phyloP scores from a whole-genome alignment of 345 rosid genomes.

The Barbarea vulgaris region DNA sequence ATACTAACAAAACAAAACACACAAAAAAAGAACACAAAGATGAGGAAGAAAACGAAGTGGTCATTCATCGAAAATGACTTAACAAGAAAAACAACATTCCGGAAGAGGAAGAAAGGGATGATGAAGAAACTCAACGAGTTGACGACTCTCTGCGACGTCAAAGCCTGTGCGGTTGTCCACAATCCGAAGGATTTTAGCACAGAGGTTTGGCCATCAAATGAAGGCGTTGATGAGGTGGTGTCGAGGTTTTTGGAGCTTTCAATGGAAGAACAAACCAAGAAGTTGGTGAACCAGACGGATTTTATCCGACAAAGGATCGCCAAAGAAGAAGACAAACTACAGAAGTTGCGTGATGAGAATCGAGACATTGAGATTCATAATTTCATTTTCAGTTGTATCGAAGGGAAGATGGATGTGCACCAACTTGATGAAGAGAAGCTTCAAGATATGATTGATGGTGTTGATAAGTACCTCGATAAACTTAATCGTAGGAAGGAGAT shows the following conservation, averaged over 20 bases:
- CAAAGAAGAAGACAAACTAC: not conserved
- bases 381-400: not conserved
- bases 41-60: not conserved
- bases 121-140: constrained; percentile 11
- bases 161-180: not conserved
- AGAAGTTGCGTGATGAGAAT: not conserved
- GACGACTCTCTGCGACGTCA: not conserved
- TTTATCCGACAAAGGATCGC: not conserved
- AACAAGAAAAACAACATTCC: not conserved
- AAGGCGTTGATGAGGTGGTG: not conserved
- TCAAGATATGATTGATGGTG: not conserved
- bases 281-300: not conserved
- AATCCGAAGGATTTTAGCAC: not conserved
- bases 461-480: not conserved
- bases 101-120: not conserved
- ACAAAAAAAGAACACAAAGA: not conserved
- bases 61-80: not conserved
- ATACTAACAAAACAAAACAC: not conserved
- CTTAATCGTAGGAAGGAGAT: not conserved
- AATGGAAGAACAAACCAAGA: not conserved
- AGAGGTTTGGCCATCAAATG: constrained; percentile 9
- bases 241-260: not conserved
- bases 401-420: not conserved
- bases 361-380: not conserved
- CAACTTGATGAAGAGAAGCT: not conserved